Evolutionary conservation across 2,329 filamentous ascomycete genomes (phyloP), one percentile per base, ranked within the genome.

Genomic region (Paramyrothecium sp.): DNA sequence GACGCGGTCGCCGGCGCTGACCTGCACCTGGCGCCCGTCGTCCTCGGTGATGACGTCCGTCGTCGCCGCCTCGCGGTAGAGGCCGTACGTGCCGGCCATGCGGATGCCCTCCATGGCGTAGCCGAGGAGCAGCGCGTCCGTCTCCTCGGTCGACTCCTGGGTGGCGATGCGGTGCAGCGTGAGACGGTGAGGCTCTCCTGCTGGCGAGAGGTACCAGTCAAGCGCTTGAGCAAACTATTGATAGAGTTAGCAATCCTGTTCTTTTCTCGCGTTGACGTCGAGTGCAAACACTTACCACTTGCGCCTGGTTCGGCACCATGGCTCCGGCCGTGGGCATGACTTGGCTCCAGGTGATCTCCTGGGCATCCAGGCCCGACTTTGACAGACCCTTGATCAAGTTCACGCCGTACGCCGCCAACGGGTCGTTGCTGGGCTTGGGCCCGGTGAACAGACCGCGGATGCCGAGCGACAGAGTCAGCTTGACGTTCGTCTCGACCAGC

Each of bases 31-130:
- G 22, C 73, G 73, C 16, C 79, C 79, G 56, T 87, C 81, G 23
- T 85, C 79, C 52, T 85, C 76, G 34, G 71, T 58, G 51, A 83
- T 77, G 2, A 75, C 75, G 53, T 81, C 77, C 19, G 73, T 66
- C 0, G 67, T 70, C 0, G 78, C 71, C 2, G 81, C 83, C 56
- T 84, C 75, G 44, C 88, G 84, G 75, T 85, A 87, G 2, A 85
- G 77, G 11, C 83, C 82, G 20, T 85, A 84, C 0, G 83, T 84
- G 12, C 86, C 85, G 3, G 86, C 84, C 54, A 93, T 78, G 44
- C 90, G 86, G 56, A 90, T 81, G 17, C 86, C 89, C 71, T 91
- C 91, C 77, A 89, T 80, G 48, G 84, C 85, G 67, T 91, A 92
- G 44, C 86, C 87, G 1, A 89, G 78, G 2, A 94, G 78, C 34